Percentiles rank a stretch among this genome's conserved stretches.
phyloP scores from a whole-genome alignment of 140 eudicot species.

The Ambrosia hybrid region DNA sequence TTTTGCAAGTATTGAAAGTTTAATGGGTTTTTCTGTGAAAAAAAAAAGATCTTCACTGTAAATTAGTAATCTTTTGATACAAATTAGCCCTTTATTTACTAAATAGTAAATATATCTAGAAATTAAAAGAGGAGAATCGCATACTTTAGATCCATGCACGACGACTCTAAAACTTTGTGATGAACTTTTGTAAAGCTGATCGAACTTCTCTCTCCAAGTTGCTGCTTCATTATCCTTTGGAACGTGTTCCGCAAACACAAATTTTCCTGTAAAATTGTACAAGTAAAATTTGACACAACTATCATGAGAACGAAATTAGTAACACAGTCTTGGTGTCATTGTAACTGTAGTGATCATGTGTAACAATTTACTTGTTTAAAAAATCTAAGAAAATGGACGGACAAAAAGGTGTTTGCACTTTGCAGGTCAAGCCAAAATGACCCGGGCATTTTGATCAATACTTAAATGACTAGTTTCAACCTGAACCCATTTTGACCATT shows the following conservation, averaged over 20 bases:
- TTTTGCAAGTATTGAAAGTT: conserved; percentile 1
- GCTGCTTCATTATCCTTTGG: conserved; percentile 94
- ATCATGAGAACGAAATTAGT: conserved; percentile 17
- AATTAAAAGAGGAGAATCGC: conserved; percentile 20
- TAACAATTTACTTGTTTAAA: too few species aligned
- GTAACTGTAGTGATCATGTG: neutral
- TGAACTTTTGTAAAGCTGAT: conserved; percentile 93
- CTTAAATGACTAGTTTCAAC: conserved; percentile 10
- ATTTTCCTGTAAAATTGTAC: conserved; percentile 59
- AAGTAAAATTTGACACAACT: conserved; percentile 9
- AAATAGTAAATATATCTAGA: neutral
- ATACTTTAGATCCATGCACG: conserved; percentile 95
- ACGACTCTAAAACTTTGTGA: conserved; percentile 92
- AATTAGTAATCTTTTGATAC: neutral
- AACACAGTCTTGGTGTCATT: conserved; percentile 3
- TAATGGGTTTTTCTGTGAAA: neutral
- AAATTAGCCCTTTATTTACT: conserved; percentile 3
- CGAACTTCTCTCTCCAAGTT: conserved; percentile 93
- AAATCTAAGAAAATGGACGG: neutral
- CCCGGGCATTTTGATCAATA: neutral
- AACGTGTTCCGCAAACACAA: conserved; percentile 90
- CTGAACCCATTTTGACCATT: neutral
- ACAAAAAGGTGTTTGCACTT: conserved; percentile 3
- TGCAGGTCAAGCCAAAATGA: neutral
- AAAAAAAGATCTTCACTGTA: neutral